Conservation (phyloP, 306 rosid species). For the Phaseolus lunatus region DNA sequence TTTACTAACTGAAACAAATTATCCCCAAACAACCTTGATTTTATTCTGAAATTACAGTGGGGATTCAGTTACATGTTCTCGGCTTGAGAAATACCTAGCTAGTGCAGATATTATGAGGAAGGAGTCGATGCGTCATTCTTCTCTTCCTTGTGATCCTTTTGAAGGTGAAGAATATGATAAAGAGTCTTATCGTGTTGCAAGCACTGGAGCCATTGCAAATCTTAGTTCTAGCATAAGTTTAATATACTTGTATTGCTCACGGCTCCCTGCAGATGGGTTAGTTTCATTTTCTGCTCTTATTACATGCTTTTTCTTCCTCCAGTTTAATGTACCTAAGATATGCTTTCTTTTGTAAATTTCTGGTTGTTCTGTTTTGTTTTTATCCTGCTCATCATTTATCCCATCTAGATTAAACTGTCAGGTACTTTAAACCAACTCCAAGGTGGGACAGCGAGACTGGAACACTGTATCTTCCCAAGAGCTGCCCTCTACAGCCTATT, state of each 20-base stretch:
- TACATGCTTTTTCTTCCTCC: not conserved
- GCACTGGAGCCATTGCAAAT: slow-evolving; percentile 74
- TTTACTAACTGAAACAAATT: not conserved
- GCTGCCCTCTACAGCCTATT: slow-evolving; percentile 69
- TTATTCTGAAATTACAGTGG: slow-evolving; percentile 62
- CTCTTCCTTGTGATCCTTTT: slow-evolving; percentile 61
- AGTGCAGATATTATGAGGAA: slow-evolving; percentile 76
- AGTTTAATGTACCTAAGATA: slow-evolving; percentile 23
- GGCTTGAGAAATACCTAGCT: slow-evolving; percentile 68
- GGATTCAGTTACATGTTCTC: slow-evolving; percentile 60
- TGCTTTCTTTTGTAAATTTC: slow-evolving; percentile 17
- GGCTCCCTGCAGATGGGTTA: slow-evolving; percentile 90
- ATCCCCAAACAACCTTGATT: not conserved
- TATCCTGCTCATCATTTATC: slow-evolving; percentile 1
- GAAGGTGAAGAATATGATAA: slow-evolving; percentile 51
- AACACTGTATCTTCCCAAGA: slow-evolving; percentile 78
- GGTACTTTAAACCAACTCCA: slow-evolving; percentile 91
- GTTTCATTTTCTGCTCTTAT: slow-evolving; percentile 45
- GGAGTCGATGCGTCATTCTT: slow-evolving; percentile 69
- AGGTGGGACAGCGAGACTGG: slow-evolving; percentile 66
- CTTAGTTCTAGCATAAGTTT: slow-evolving; percentile 72
- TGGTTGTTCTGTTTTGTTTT: slow-evolving; percentile 21
- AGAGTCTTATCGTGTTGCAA: slow-evolving; percentile 66
- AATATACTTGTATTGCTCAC: slow-evolving; percentile 79
- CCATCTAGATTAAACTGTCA: slow-evolving; percentile 40